These are phyloP conservation scores for Cladosporium halotolerans DNA, from an alignment of 2,329 filamentous ascomycete genomes.

Conservation along the genomic window DNA sequence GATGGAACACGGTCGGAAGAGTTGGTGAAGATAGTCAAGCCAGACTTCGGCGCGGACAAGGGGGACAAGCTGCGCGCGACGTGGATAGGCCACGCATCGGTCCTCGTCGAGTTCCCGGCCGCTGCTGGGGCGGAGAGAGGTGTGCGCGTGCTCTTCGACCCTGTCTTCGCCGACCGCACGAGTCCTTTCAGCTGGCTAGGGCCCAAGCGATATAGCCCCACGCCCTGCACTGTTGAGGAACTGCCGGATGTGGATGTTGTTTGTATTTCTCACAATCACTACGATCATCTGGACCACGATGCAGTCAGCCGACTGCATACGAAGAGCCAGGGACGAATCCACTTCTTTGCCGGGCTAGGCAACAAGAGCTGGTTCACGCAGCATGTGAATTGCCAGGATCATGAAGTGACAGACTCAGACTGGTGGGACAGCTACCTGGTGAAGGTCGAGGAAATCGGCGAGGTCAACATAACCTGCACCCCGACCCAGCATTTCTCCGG, in stretches of 20 bases:
- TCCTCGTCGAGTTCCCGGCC: slow-evolving; percentile 40
- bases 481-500: slow-evolving; percentile 45
- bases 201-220: slow-evolving; percentile 47
- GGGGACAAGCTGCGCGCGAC: slow-evolving; percentile 37
- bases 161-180: slow-evolving; percentile 47
- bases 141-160: slow-evolving; percentile 46
- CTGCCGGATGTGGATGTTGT: slow-evolving; percentile 48
- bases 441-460: slow-evolving; percentile 29
- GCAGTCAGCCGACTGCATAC: slow-evolving; percentile 39
- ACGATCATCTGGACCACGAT: slow-evolving; percentile 48
- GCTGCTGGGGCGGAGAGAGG: slow-evolving; percentile 30
- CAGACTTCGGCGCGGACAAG: slow-evolving; percentile 33
- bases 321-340: slow-evolving; percentile 32
- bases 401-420: slow-evolving; percentile 42
- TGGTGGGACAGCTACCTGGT: slow-evolving; percentile 45
- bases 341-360: slow-evolving; percentile 40
- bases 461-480: slow-evolving; percentile 39
- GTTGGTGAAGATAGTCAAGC: slow-evolving; percentile 38
- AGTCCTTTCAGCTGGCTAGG: slow-evolving; percentile 43
- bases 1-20: slow-evolving; percentile 29
- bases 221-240: slow-evolving; percentile 45
- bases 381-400: slow-evolving; percentile 33
- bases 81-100: slow-evolving; percentile 48
- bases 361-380: slow-evolving; percentile 34
- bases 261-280: slow-evolving; percentile 51